Evolutionary conservation across 441 rosid species (phyloP), one percentile per base, ranked within the genome.

Genomic region (Lagerstroemia fauriei): DNA sequence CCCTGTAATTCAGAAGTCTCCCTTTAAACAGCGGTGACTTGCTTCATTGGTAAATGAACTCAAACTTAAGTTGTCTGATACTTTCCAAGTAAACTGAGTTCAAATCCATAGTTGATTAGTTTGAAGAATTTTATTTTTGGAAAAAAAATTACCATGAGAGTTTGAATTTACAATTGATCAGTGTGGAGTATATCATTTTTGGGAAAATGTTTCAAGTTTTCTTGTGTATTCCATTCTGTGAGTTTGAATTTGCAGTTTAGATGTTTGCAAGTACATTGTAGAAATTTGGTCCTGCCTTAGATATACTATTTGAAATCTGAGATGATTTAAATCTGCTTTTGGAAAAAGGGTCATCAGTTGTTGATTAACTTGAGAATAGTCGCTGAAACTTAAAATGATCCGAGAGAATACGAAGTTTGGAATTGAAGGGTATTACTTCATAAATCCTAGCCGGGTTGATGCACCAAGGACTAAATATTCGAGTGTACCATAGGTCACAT

Each of bases 391-490:
- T 11, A 75, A 34, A 46, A 77, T 74, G 76, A 80, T 25, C 47
- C 68, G 71, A 47, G 14, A 14, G 32, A 41, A 71, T 1, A 13
- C 29, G 38, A 46, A 48, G 50, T 1, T 14, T 22, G 29, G 34
- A 76, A 53, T 1, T n/a, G 10, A 51, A 31, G 65, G 1, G 66
- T 22, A 66, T 27, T 81, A 92, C 99, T 93, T 91, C 79, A 95
- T 88, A 85, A 96, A 91, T 81, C 96, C 93, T 82, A 89, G 91
- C 34, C 92, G 89, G 0, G 96, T 84, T 0, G 98, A 89, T 38
- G 97, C 89, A 78, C 98, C 98, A 38, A 96, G 88, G 79, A 95
- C 97, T 89, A 95, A 85, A 85, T 83, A 91, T 87, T 93, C 97
- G 66, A 94, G 90, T 24, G 95, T 93, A 34, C 93, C 87, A 72